Base-by-base conservation (phyloP, 257 asterid species). In the Capsicum pubescens region DNA sequence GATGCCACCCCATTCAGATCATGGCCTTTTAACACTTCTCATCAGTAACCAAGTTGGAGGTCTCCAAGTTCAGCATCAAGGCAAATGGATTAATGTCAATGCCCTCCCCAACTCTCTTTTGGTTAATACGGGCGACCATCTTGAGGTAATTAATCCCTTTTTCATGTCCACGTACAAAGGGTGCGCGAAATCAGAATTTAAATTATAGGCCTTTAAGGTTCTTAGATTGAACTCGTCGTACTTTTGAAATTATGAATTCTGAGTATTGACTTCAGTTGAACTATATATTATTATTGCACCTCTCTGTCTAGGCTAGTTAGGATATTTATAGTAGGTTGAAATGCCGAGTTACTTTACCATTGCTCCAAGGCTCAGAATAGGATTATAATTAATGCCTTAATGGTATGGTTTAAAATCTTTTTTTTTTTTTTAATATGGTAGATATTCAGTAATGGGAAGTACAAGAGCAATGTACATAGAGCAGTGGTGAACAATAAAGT, bases 391-490 rank as follows among this genome's bases (percentile, higher is more conserved):
- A 11, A 11, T 54, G 16, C 7, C 2, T 11, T 56, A 60, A 13
- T 52, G 3, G 8, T 54, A n/a, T 3, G 39, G 50, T 70, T 14
- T 39, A 14, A 16, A 0, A 2, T 80, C 11, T 16, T 21, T 5
- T n/a, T 13, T 48, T 19, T 5, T 42, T 19, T 7, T 85, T 61
- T 44, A 5, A 15, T 58, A 54, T 16, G 4, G 17, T 84, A 94
- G 99, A 89, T 95, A 88, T 89, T 92, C 26, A 94, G 98, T 87
- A 94, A 94, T 2, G 99, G 99, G 12, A 95, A 87, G 85, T 92
- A 92, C 90, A 94, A 91, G 88, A 95, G 99, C 46, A 94, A 92
- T 15, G 3, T 91, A 86, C 99, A 95, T 76, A 92, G 97, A 86
- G 99, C 92, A 1, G 88, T 86, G 32, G 98, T 92, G 84, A 95